phyloP scores from a whole-genome alignment of 2,329 filamentous ascomycete species.

The Claviceps paspali region DNA sequence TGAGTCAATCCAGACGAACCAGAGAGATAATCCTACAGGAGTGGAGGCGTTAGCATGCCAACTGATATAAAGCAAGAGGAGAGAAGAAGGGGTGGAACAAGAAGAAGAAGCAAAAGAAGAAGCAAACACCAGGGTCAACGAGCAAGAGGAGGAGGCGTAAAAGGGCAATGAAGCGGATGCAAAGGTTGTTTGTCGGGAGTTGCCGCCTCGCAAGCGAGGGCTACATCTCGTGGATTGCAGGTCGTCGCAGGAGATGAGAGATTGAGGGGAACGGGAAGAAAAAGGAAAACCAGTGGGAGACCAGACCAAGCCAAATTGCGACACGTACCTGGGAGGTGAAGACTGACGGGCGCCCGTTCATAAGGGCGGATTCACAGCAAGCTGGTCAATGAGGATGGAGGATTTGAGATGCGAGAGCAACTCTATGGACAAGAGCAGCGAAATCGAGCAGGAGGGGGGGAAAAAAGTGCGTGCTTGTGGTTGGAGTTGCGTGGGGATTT shows the following conservation, averaged over 20 bases:
- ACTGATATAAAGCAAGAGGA: no score
- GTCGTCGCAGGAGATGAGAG: background rate
- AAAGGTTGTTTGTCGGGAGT: background rate
- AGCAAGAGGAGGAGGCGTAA: background rate
- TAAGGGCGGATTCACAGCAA: constrained; percentile 47
- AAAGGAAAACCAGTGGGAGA: background rate
- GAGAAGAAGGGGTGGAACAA: no score
- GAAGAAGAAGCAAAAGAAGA: no score
- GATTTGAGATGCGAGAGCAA: constrained; percentile 8
- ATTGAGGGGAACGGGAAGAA: background rate
- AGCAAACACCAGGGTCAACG: no score
- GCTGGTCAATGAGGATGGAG: constrained; percentile 15
- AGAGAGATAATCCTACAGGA: constrained; percentile 57
- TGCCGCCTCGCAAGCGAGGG: background rate
- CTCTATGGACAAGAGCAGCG: constrained; percentile 6
- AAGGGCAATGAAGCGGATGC: background rate
- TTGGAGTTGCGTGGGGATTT: no score
- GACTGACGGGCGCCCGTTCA: constrained; percentile 71
- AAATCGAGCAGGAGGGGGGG: background rate
- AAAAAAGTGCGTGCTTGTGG: no score
- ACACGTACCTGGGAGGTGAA: constrained; percentile 68
- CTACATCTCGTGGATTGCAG: background rate
- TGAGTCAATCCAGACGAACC: constrained; percentile 33
- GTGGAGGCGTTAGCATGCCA: constrained; percentile 24
- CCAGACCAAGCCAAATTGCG: constrained; percentile 10